Percentiles rank a stretch among this genome's conserved stretches.
phyloP scores from a whole-genome alignment of 768 basidiomycete genomes.

The Pleurotus djamor region DNA sequence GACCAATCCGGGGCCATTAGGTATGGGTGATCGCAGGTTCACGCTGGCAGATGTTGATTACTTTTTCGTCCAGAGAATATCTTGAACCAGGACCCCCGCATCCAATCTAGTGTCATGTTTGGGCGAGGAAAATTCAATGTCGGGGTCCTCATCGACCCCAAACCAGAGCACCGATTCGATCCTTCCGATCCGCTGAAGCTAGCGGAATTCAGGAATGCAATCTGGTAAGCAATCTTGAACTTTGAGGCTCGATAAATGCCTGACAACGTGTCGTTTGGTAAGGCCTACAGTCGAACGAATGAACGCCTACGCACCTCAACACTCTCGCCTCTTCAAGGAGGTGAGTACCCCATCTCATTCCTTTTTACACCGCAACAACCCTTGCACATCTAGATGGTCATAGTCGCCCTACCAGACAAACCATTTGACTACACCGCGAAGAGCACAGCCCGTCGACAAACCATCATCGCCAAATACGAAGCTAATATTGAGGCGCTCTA shows the following conservation, averaged over 20 bases:
- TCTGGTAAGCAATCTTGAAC: slow-evolving; percentile 16
- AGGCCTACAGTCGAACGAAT: slow-evolving; percentile 21
- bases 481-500: slow-evolving; percentile 35
- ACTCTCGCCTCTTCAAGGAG: slow-evolving; percentile 27
- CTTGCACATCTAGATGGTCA: slow-evolving; percentile 12
- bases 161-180: slow-evolving; percentile 18
- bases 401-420: slow-evolving; percentile 23
- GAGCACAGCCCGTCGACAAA: slow-evolving; percentile 22
- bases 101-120: slow-evolving; percentile 32
- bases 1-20: slow-evolving; percentile 34
- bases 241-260: slow-evolving; percentile 3
- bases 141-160: slow-evolving; percentile 31
- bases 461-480: slow-evolving; percentile 24
- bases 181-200: slow-evolving; percentile 16
- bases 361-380: neutral
- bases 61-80: slow-evolving; percentile 31
- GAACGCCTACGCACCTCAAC: slow-evolving; percentile 19
- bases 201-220: slow-evolving; percentile 17
- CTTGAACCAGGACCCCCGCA: slow-evolving; percentile 22
- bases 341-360: slow-evolving; percentile 14
- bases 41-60: slow-evolving; percentile 11
- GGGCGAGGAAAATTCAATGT: slow-evolving; percentile 30
- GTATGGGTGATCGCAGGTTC: slow-evolving; percentile 14
- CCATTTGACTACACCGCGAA: slow-evolving; percentile 30
- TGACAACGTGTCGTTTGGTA: neutral